Evolutionary conservation across 352 stramenopile genomes (phyloP).

Genomic region (Phytophthora syringae): DNA sequence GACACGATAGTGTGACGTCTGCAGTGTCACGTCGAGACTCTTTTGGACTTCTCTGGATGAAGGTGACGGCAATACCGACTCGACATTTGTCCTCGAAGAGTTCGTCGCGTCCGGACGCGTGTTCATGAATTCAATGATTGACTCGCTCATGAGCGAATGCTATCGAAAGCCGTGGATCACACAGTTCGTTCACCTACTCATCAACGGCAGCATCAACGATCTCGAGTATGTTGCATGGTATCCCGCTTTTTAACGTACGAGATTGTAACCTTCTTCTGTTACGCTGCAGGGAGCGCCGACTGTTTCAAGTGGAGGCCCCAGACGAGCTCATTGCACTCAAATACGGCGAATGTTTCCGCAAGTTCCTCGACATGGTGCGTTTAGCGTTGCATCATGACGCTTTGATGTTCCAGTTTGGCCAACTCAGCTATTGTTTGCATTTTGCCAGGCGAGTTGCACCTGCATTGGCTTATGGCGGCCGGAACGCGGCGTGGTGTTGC

Average conservation of each 20-base stretch:
- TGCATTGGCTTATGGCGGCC: slow-evolving; percentile 74
- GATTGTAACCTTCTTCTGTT: slow-evolving; percentile 2
- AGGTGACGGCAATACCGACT: slow-evolving; percentile 33
- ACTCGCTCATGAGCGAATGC: slow-evolving; percentile 80
- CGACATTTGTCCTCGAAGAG: slow-evolving; percentile 68
- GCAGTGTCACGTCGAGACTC: slow-evolving; percentile 48
- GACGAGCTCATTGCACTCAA: slow-evolving; percentile 52
- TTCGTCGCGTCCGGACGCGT: slow-evolving; percentile 77
- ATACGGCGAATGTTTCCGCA: slow-evolving; percentile 73
- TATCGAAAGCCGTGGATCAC: slow-evolving; percentile 82
- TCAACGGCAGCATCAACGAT: slow-evolving; percentile 67
- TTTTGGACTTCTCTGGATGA: slow-evolving; percentile 50
- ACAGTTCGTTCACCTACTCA: slow-evolving; percentile 67
- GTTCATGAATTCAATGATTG: slow-evolving; percentile 77
- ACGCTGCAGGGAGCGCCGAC: slow-evolving; percentile 49
- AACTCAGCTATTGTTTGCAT: neutral
- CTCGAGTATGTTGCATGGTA: slow-evolving; percentile 54
- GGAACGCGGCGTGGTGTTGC: slow-evolving; percentile 53
- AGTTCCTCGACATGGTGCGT: slow-evolving; percentile 71
- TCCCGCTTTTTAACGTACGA: neutral
- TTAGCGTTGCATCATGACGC: too few species aligned
- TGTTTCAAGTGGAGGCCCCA: slow-evolving; percentile 74
- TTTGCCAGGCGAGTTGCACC: slow-evolving; percentile 55
- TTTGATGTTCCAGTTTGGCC: too few species aligned
- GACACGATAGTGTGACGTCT: slow-evolving; percentile 24